Evolutionary conservation across 805 yeast genomes (phyloP), one percentile per base, ranked within the genome.

Genomic region (Blastobotrys muscicola): DNA sequence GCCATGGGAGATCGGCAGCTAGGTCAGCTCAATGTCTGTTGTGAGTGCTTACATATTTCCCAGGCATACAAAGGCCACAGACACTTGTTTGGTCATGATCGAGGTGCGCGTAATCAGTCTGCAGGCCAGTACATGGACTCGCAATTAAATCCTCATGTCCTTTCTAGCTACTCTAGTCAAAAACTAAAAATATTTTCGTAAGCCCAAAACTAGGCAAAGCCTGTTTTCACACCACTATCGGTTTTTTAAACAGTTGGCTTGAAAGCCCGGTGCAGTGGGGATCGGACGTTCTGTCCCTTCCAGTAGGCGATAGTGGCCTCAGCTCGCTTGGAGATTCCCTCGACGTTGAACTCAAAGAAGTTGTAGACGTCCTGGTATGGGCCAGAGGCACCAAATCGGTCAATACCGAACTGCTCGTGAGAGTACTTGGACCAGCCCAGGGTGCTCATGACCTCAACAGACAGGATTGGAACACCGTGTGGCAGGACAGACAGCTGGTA

Each of bases 1-100:
- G 97, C 97, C 97, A 89, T 90, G 10, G 97, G 97, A 2, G 96
- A 86, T 39, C 97, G 89, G 58, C 97, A 87, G 15, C 84, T 79
- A 14, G 26, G 26, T 29, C 33, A 8, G 23, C 13, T 15, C 8
- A n/a, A 8, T 2, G 4, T 7, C 30, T 20, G 40, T n/a, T 16
- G 35, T 23, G 13, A 37, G 14, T 15, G 50, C 83, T 52, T 68
- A 78, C 81, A 85, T 85, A 61, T 89, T 89, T 3, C 97, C 97
- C 20, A 86, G 68, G 57, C 97, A 89, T 1, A 87, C 90, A 59
- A 89, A 87, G 0, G 94, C 96, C 8, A 89, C 94, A 1, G 54
- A 50, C 10, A 50, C 26, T 6, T 20, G 26, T 20, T 20, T 20
- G 26, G 26, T 20, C 26, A 20, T 20, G 26, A 20, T 20, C 6